Evolutionary conservation across 2,329 filamentous ascomycete species (phyloP), one percentile per base, ranked within the genome.

Genomic region (Dactylellina sp.): DNA sequence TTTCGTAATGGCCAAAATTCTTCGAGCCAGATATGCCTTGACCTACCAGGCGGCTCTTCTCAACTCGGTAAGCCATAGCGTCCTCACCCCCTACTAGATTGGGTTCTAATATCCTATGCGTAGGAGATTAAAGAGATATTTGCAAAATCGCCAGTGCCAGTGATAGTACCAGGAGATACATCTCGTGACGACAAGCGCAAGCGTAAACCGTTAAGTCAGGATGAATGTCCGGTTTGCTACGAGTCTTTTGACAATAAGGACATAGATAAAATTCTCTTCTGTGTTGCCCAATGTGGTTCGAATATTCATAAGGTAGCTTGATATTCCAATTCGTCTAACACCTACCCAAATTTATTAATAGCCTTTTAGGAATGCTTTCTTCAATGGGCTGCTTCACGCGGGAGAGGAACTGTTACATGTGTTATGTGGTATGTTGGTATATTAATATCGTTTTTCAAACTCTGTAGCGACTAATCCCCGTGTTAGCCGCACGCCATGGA

Each of bases 31-130:
- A 1, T 83, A 82, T 60, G 79, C 87, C 0, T 80, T 88, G 2
- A 83, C 86, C 6, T 90, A 89, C 76, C 88, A 90, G 78, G 82
- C 87, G 4, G 88, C 87, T 0, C 84, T 90, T 24, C 81, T 88
- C 6, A 83, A 83, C 49, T 82, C 82, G 1, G 76, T 77, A 76
- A 47, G 72, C 37, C 25, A 25, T 44, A 28, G 18, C 3, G 4
- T 6, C 24, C 11, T 44, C 9, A 7, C n/a, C n/a, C n/a, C n/a
- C n/a, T n/a, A n/a, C n/a, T n/a, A n/a, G n/a, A n/a, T n/a, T n/a
- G n/a, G n/a, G n/a, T n/a, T n/a, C n/a, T n/a, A n/a, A n/a, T n/a
- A n/a, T n/a, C n/a, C n/a, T n/a, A 9, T 28, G 20, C n/a, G 32
- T 25, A 78, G 76, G 89, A 90, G 79, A 83, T 90, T n/a, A 81